phyloP scores from a whole-genome alignment of 2,329 filamentous ascomycete genomes.

The Fonsecaea erecta region DNA sequence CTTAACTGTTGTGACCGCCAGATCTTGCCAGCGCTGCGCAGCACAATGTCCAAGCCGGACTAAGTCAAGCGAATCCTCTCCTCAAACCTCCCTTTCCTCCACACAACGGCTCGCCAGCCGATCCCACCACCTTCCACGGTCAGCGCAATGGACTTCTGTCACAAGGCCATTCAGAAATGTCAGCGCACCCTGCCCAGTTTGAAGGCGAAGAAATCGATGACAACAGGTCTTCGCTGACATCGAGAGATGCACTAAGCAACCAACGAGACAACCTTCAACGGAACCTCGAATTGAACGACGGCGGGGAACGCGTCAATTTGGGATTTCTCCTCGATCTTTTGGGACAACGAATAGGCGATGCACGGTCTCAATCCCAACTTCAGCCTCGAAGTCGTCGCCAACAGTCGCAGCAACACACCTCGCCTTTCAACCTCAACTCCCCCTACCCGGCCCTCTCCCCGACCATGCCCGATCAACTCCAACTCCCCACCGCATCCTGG shows the following conservation, averaged over 20 bases:
- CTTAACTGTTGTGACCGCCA: conserved; percentile 20
- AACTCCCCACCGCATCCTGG: conserved; percentile 40
- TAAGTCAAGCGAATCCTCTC: background rate
- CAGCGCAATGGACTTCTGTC: conserved; percentile 34
- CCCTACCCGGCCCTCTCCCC: conserved; percentile 35
- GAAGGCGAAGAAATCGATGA: conserved; percentile 18
- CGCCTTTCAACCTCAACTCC: conserved; percentile 23
- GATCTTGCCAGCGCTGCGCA: conserved; percentile 36
- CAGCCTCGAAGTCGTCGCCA: background rate
- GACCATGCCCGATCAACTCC: conserved; percentile 37
- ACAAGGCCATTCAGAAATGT: conserved; percentile 22
- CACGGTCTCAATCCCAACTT: background rate
- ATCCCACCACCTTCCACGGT: conserved; percentile 39
- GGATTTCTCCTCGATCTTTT: conserved; percentile 72
- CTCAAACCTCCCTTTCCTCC: background rate
- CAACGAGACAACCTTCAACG: conserved; percentile 47
- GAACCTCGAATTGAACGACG: conserved; percentile 62
- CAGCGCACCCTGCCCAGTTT: conserved; percentile 22
- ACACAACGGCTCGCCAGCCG: background rate
- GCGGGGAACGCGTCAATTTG: conserved; percentile 69
- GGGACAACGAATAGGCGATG: conserved; percentile 59
- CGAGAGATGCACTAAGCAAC: conserved; percentile 48
- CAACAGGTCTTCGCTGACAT: conserved; percentile 23
- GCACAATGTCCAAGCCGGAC: conserved; percentile 33
- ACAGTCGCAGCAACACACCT: conserved; percentile 7